Evolutionary conservation across 2,329 filamentous ascomycete species (phyloP), one percentile per base, ranked within the genome.

Genomic region (Epichloe gansuensis): DNA sequence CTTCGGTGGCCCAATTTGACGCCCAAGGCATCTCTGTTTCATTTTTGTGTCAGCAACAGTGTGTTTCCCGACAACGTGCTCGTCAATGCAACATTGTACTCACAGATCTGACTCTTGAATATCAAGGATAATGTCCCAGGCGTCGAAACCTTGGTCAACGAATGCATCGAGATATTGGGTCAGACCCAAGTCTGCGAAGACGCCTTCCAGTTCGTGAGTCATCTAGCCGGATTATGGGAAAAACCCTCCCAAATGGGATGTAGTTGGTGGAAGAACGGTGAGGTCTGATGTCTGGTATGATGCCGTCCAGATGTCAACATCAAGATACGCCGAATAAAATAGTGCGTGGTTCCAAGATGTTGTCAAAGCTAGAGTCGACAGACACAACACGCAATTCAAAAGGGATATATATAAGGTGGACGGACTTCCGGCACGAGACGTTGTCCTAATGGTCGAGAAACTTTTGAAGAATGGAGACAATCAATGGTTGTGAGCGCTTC

Each of bases 91-190:
- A 27, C 4, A 36, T 12, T 45, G 12, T 63, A 70, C 82, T 65
- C 68, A 89, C 84, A 93, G 74, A 62, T 93, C 87, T 25, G 85
- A 86, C 67, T 91, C 87, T 55, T 87, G 89, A 51, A 93, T 89
- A 63, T 91, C 87, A 49, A 89, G 73, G 51, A 91, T 82, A 1
- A 84, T 89, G 36, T 89, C 85, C 87, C 87, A 91, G 11, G 82
- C 81, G 66, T 93, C 87, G 65, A 93, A 93, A 3, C 87, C 87
- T 67, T 91, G 86, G 50, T 87, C 80, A 43, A 87, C 65, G 60
- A 93, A 87, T 52, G 74, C 70, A 58, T 83, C 75, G 54, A 87
- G 77, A 70, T 93, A 91, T 68, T 89, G 85, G 69, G 80, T 74
- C 66, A 93, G 76, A 64, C 86, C 87, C 74, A 91, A 74, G 74